Conservation (phyloP, 257 asterid species). For the Mitragyna speciosa region DNA sequence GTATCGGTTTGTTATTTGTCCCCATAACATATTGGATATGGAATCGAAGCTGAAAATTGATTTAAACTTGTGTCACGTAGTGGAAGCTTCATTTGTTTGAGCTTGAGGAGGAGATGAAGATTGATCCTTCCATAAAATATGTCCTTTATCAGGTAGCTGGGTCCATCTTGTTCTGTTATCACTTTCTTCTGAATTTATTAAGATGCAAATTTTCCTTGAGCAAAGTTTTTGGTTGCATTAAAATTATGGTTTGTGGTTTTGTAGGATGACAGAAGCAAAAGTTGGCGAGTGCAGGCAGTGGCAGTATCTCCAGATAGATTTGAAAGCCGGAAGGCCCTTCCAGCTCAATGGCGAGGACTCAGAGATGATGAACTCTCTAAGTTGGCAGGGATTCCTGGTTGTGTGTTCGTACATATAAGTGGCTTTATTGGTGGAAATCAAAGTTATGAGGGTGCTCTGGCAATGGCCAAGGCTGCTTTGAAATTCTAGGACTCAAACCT, state of each 20-base stretch:
- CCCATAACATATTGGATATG: background rate
- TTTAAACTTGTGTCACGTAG: slow-evolving; percentile 32
- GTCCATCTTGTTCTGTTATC: background rate
- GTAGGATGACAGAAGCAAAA: slow-evolving; percentile 77
- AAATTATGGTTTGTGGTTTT: background rate
- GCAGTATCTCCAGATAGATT: slow-evolving; percentile 68
- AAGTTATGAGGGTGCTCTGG: slow-evolving; percentile 72
- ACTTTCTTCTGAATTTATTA: background rate
- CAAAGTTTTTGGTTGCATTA: background rate
- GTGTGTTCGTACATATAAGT: slow-evolving; percentile 81
- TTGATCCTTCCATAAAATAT: slow-evolving; percentile 60
- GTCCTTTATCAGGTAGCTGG: slow-evolving; percentile 63
- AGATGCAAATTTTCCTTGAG: background rate
- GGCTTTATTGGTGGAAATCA: slow-evolving; percentile 85
- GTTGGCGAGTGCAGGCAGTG: slow-evolving; percentile 86
- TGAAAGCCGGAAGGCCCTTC: slow-evolving; percentile 83
- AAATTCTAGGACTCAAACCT: slow-evolving; percentile 34
- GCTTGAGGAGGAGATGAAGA: slow-evolving; percentile 77
- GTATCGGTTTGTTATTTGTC: background rate
- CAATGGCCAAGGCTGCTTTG: slow-evolving; percentile 79
- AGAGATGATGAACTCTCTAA: slow-evolving; percentile 69
- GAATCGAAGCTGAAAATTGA: background rate
- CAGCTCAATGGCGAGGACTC: slow-evolving; percentile 82
- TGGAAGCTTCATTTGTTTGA: slow-evolving; percentile 85
- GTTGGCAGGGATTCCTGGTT: slow-evolving; percentile 57